phyloP scores from a whole-genome alignment of 306 rosid species.

The Rosa rugosa region DNA sequence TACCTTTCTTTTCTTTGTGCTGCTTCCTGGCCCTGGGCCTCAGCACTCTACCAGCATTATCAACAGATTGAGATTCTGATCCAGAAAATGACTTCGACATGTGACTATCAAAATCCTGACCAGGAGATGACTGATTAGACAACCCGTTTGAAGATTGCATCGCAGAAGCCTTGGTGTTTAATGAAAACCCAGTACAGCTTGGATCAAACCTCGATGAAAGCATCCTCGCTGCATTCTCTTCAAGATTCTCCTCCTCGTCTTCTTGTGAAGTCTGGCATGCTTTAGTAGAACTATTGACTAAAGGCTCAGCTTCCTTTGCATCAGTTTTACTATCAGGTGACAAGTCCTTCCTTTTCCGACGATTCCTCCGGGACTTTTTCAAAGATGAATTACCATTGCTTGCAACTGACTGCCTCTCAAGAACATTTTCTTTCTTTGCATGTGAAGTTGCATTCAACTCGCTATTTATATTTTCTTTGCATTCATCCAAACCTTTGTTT shows the following conservation, averaged over 20 bases:
- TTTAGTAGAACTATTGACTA: constrained; percentile 41
- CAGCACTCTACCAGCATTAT: constrained; percentile 66
- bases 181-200: constrained; percentile 82
- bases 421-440: constrained; percentile 24
- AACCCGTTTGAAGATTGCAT: constrained; percentile 52
- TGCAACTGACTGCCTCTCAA: constrained; percentile 39
- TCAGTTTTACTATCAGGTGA: constrained; percentile 34
- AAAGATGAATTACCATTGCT: constrained; percentile 50
- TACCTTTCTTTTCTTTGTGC: constrained; percentile 51
- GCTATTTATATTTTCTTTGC: constrained; percentile 20
- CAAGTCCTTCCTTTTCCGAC: constrained; percentile 44
- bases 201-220: constrained; percentile 98
- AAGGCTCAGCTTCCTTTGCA: constrained; percentile 48
- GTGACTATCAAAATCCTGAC: constrained; percentile 43
- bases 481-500: constrained; percentile 21
- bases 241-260: constrained; percentile 92
- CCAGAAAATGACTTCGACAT: constrained; percentile 53
- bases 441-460: constrained; percentile 25
- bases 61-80: constrained; percentile 67
- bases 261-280: constrained; percentile 47
- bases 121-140: constrained; percentile 52
- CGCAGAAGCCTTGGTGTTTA: constrained; percentile 53
- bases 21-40: constrained; percentile 89
- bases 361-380: constrained; percentile 49
- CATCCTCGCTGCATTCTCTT: constrained; percentile 97